phyloP scores from a whole-genome alignment of 768 basidiomycete genomes.

The Leccinum pellstonianum region DNA sequence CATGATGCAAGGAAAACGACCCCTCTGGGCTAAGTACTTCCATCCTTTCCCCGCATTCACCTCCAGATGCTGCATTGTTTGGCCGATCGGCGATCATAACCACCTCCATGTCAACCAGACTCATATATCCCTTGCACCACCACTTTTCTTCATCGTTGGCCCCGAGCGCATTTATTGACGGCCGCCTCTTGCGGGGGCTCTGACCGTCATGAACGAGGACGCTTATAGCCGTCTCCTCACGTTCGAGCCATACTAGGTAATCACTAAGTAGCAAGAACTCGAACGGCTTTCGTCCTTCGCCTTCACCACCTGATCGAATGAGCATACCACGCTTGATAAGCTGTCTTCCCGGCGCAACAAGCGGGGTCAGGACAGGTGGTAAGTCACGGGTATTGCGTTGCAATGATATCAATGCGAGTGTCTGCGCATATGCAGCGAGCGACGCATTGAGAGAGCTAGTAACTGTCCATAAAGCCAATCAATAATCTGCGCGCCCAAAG shows the following conservation, averaged over 20 bases:
- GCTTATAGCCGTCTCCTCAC: slow-evolving; percentile 39
- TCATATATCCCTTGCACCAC: slow-evolving; percentile 67
- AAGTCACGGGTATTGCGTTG: slow-evolving; percentile 76
- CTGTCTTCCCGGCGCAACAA: slow-evolving; percentile 78
- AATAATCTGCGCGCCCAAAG: neutral
- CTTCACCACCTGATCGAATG: slow-evolving; percentile 47
- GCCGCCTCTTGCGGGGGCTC: slow-evolving; percentile 17
- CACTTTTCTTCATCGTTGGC: slow-evolving; percentile 61
- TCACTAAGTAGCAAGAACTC: slow-evolving; percentile 85
- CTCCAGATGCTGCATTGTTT: slow-evolving; percentile 1
- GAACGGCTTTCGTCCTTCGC: slow-evolving; percentile 44
- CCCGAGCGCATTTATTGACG: slow-evolving; percentile 22
- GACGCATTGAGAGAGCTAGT: slow-evolving; percentile 77
- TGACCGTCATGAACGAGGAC: slow-evolving; percentile 21
- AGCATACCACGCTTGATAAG: slow-evolving; percentile 69
- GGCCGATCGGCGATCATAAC: slow-evolving; percentile 47
- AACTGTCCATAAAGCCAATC: slow-evolving; percentile 44
- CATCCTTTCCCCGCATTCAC: slow-evolving; percentile 51
- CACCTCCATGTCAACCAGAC: slow-evolving; percentile 75
- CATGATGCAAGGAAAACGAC: slow-evolving; percentile 72
- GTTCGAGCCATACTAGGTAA: slow-evolving; percentile 73
- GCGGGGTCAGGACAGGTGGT: slow-evolving; percentile 72
- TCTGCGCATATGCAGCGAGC: slow-evolving; percentile 74
- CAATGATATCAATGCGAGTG: slow-evolving; percentile 69
- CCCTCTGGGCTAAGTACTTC: slow-evolving; percentile 77